phyloP scores from a whole-genome alignment of 371 early-diverging fungal genomes.

The Actinomortierella wolfii region DNA sequence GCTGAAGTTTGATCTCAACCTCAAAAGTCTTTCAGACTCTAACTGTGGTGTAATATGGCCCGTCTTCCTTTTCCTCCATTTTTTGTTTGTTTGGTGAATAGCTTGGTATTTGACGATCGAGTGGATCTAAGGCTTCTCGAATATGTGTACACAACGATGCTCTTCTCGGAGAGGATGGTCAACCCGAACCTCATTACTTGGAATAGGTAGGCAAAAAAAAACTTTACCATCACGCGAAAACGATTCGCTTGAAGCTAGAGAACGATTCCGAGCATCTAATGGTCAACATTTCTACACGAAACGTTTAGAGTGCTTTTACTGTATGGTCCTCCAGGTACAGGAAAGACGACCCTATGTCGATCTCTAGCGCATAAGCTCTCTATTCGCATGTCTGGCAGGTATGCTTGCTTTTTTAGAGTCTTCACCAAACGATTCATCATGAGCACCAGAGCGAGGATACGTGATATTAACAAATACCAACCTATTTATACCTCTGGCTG shows the following conservation, averaged over 20 bases:
- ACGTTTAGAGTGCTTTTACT: slow-evolving; percentile 55
- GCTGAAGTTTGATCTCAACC: neutral
- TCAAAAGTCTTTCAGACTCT: neutral
- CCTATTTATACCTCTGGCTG: too few relatives aligned
- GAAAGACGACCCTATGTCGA: slow-evolving; percentile 70
- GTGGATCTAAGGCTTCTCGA: slow-evolving; percentile 51
- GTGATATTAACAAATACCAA: too few relatives aligned
- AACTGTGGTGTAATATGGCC: neutral
- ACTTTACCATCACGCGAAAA: too few relatives aligned
- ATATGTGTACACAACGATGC: slow-evolving; percentile 57
- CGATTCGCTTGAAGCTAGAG: too few relatives aligned
- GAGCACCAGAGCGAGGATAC: too few relatives aligned
- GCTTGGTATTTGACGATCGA: slow-evolving; percentile 59
- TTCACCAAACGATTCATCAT: too few relatives aligned
- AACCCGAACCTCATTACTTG: slow-evolving; percentile 58
- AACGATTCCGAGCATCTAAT: too few relatives aligned
- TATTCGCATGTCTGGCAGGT: slow-evolving; percentile 57
- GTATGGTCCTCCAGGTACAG: slow-evolving; percentile 76
- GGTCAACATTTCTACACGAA: neutral
- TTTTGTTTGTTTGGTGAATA: slow-evolving; percentile 5
- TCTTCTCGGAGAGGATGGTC: slow-evolving; percentile 59
- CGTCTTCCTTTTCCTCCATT: neutral
- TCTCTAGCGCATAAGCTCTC: slow-evolving; percentile 72
- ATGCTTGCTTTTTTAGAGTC: neutral
- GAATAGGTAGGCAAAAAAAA: slow-evolving; percentile 49